Conservation (phyloP, 1,284 basidiomycete genomes). For the Paramarasmius palmivorus region DNA sequence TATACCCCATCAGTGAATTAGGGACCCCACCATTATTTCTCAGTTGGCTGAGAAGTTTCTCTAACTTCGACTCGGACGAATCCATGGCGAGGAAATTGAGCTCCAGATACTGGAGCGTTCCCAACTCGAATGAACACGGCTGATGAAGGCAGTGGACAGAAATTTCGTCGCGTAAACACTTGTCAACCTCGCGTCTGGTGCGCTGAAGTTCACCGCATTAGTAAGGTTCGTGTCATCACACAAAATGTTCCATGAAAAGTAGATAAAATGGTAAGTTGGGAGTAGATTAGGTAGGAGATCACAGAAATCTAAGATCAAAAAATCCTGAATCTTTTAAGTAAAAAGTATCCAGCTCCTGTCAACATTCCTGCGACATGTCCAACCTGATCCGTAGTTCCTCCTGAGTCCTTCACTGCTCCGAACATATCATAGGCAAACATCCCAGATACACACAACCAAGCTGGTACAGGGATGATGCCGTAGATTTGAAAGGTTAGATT, state of each 20-base stretch:
- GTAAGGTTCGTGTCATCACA: not conserved
- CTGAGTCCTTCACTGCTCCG: constrained; percentile 41
- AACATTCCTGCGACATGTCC: constrained; percentile 82
- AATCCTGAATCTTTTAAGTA: constrained; percentile 36
- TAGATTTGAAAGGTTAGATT: constrained; percentile 75
- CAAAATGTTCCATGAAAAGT: not conserved
- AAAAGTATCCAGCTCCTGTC: constrained; percentile 65
- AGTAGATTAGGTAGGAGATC: not conserved
- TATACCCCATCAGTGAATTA: constrained; percentile 11
- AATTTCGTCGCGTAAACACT: constrained; percentile 3
- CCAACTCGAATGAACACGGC: not conserved
- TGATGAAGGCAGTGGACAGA: constrained; percentile 8
- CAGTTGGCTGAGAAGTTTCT: constrained; percentile 66
- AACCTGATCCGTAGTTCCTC: constrained; percentile 57
- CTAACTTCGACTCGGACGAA: constrained; percentile 51
- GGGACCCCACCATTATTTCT: constrained; percentile 61
- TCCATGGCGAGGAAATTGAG: constrained; percentile 39
- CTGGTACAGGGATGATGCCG: constrained; percentile 82
- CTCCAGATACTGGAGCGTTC: not conserved
- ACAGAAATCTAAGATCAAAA: constrained; percentile 21
- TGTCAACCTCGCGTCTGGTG: not conserved
- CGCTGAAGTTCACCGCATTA: not conserved
- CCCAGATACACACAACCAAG: constrained; percentile 77
- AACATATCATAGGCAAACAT: constrained; percentile 76
- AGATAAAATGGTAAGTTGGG: not conserved